phyloP scores from a whole-genome alignment of 441 rosid genomes.

The Gossypium lobatum region DNA sequence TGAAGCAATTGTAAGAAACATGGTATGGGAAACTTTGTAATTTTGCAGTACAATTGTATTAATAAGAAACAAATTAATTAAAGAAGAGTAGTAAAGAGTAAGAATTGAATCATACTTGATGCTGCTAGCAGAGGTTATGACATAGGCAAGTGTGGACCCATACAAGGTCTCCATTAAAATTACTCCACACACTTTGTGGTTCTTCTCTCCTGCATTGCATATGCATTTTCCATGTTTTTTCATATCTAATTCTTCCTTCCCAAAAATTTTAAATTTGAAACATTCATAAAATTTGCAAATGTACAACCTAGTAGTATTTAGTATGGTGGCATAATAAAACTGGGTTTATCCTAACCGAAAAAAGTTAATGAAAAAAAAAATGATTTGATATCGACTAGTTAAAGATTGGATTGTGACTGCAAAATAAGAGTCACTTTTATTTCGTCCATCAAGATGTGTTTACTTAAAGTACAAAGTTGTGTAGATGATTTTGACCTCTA shows the following conservation, averaged over 20 bases:
- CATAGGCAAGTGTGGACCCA: slow-evolving; percentile 46
- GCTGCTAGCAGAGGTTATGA: slow-evolving; percentile 46
- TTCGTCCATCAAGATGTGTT: background rate
- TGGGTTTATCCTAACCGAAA: too few relatives aligned
- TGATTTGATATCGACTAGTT: background rate
- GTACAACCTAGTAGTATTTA: too few relatives aligned
- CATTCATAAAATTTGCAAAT: background rate
- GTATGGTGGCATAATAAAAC: too few relatives aligned
- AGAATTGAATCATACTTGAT: slow-evolving; percentile 29
- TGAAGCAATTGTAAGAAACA: background rate
- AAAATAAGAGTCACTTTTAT: background rate
- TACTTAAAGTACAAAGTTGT: too few relatives aligned
- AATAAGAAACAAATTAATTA: background rate
- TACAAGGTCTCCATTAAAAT: slow-evolving; percentile 32
- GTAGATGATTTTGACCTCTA: too few relatives aligned
- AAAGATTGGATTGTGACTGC: background rate
- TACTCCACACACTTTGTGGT: slow-evolving; percentile 30
- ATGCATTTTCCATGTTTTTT: background rate
- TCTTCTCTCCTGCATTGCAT: slow-evolving; percentile 45
- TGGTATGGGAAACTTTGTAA: background rate
- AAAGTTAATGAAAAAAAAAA: background rate
- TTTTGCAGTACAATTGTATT: too few relatives aligned
- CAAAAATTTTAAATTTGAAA: background rate
- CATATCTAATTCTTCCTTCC: background rate
- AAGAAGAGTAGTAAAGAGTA: background rate